Evolutionary conservation across 148 eudicot species (phyloP), one percentile per base, ranked within the genome.

Genomic region (Spergularia bocconei): DNA sequence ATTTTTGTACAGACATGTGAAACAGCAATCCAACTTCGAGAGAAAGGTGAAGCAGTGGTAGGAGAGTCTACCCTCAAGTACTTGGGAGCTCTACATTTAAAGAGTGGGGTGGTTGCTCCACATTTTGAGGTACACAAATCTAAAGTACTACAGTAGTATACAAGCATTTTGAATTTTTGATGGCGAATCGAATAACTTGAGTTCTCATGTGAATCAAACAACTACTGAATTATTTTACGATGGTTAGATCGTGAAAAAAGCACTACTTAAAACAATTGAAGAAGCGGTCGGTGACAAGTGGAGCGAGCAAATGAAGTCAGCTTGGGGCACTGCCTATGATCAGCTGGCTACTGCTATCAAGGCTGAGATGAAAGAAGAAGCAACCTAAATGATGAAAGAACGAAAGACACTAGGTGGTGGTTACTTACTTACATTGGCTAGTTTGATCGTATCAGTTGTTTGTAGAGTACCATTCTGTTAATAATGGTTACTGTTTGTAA

Each of bases 51-150:
- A 67, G 89, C 84, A 39, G 83, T 87, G 57, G 86, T 87, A 7
- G 72, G 75, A 11, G 86, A 79, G 14, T 78, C 84, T 1, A 89
- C 90, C 48, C 90, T 87, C 65, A 82, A 87, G 74, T 78, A 82
- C 41, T 81, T 89, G 83, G 93, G 90, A 70, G 77, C 84, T 52
- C 75, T 89, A 63, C 90, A 89, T 82, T 59, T 82, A 38, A 85
- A 82, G 61, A 89, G 83, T 63, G 86, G 93, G 59, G 88, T 89
- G 1, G 58, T 47, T 48, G 90, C 77, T 64, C 84, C 90, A 13
- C 89, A 89, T 59, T 87, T 89, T 79, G 87, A 89, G 93, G 90
- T 87, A 74, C 36, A 12, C 36, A 29, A 29, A 29, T 3, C 2
- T 3, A 29, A 29, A 29, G 36, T 29, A 29, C 36, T 29, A n/a